phyloP scores from a whole-genome alignment of 495 filamentous ascomycete species.

The Chaetomium tenue region DNA sequence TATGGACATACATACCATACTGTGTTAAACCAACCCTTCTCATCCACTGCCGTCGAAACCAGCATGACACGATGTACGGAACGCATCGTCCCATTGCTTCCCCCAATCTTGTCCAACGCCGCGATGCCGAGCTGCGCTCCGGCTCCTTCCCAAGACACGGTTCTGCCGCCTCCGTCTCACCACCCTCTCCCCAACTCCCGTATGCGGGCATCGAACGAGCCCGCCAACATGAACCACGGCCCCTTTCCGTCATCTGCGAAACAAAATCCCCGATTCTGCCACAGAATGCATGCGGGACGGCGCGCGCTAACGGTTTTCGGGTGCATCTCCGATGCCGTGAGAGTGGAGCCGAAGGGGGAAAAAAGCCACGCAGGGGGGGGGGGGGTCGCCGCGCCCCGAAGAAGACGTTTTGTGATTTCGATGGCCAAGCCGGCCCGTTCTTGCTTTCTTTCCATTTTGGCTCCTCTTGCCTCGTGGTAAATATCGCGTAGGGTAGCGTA shows the following conservation, averaged over 20 bases:
- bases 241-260: too few relatives aligned
- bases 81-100: too few relatives aligned
- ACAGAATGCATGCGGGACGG: slow-evolving; percentile 4
- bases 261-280: too few relatives aligned
- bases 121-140: too few relatives aligned
- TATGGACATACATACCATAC: too few relatives aligned
- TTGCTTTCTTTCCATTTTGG: background rate
- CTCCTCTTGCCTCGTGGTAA: background rate
- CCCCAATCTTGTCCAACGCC: too few relatives aligned
- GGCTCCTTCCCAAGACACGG: too few relatives aligned
- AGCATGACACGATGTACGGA: background rate
- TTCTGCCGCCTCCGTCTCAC: too few relatives aligned
- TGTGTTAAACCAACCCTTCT: background rate
- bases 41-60: background rate
- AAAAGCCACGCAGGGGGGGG: background rate
- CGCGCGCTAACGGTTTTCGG: slow-evolving; percentile 13
- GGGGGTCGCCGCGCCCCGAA: background rate
- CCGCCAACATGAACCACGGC: too few relatives aligned
- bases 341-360: too few relatives aligned
- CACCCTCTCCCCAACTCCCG: too few relatives aligned
- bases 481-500: background rate
- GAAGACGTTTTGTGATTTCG: background rate
- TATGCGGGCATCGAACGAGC: too few relatives aligned
- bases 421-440: background rate
- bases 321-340: slow-evolving; percentile 4